Evolutionary conservation across 192 early-diverging fungal genomes (phyloP), one percentile per base, ranked within the genome.

Genomic region (Linnemannia hyalina): DNA sequence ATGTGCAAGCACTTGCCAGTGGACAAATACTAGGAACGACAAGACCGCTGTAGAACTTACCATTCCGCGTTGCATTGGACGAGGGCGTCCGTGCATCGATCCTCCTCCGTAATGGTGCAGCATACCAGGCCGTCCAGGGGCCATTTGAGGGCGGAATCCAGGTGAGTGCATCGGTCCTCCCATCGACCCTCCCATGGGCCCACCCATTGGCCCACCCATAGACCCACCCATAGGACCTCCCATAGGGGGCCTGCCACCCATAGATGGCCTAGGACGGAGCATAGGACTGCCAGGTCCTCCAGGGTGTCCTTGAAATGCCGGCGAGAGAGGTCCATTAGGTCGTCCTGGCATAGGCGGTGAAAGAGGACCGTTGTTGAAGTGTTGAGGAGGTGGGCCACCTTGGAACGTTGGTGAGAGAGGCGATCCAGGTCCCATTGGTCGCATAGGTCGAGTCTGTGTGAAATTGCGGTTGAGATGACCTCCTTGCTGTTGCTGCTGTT

Each of bases 211-310:
- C 15, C 78, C 71, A 68, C 73, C 69, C 75, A 77, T 60, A 18
- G 75, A 76, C 11, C 70, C 70, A 18, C 76, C 76, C 82, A 83
- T 83, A 15, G 81, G 82, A 18, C 76, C 76, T 3, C 82, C 82
- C 71, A 83, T 83, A 26, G 77, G 83, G 29, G 82, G 82, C 32
- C 82, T 44, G 46, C 78, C 82, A 32, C 72, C 73, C 83, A 85
- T 80, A 41, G 83, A 41, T 60, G 83, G 77, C 41, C 77, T 46
- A 38, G 68, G 82, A n/a, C 65, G 52, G 0, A 63, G 73, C 77
- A 77, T 78, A 11, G 76, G 76, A 1, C 60, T 47, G 6, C 70
- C 70, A 29, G 71, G 73, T 23, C 23, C 44, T 42, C 60, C 60
- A 16, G 73, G 73, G 42, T 42, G 49, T 32, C 74, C 57, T 13